These are phyloP conservation scores for Talinum fruticosum DNA, from an alignment of 148 eudicot genomes.

Conservation along the genomic window DNA sequence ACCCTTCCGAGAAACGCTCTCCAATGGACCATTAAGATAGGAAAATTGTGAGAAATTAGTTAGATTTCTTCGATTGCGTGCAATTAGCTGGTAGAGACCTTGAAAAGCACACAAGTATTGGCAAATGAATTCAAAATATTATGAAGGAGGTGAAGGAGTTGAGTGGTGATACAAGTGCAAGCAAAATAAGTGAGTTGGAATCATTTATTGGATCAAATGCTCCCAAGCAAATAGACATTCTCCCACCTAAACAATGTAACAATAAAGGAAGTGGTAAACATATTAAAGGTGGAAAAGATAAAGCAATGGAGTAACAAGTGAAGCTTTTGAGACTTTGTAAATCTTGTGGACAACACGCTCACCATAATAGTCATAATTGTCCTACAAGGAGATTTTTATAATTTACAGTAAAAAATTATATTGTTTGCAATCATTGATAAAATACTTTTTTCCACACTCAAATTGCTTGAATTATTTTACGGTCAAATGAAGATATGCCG, in stretches of 20 bases:
- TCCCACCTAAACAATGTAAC: background rate
- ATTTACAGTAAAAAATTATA: background rate
- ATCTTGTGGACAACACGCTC: too few species aligned
- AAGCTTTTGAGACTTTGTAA: background rate
- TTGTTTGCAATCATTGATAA: too few species aligned
- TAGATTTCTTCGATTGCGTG: too few species aligned
- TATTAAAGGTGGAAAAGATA: background rate
- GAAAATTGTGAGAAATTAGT: background rate
- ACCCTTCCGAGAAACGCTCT: background rate
- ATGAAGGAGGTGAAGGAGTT: background rate
- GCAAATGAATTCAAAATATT: background rate
- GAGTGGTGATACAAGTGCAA: background rate
- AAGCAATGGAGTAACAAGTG: background rate
- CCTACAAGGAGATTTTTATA: background rate
- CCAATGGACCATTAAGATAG: background rate
- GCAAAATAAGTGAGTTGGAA: background rate
- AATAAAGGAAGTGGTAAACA: background rate
- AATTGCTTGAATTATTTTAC: too few species aligned
- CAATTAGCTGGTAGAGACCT: background rate
- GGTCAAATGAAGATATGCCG: too few species aligned
- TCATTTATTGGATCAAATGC: background rate
- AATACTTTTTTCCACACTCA: too few species aligned
- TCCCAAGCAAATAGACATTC: background rate
- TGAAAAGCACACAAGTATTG: background rate
- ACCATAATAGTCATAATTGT: too few species aligned